Evolutionary conservation across 352 stramenopile genomes (phyloP).

Genomic region (Globisporangium spiculum): DNA sequence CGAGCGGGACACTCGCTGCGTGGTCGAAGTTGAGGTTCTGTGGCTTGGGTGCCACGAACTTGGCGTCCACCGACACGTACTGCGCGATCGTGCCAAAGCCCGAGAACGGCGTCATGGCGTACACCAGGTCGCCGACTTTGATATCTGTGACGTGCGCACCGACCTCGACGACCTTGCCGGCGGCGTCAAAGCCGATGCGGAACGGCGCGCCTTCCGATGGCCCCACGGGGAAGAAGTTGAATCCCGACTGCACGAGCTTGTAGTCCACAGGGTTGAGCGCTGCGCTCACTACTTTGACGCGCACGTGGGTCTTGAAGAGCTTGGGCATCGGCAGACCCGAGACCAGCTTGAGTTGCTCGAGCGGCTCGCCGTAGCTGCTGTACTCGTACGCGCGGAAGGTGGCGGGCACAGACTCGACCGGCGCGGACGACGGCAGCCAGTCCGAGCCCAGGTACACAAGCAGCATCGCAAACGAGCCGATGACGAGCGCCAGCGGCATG

Average conservation of each 20-base stretch:
- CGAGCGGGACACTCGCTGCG: no score
- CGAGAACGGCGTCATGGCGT: no score
- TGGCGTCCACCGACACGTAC: no score
- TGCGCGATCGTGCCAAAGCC: no score
- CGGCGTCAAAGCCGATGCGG: slow-evolving; percentile 23
- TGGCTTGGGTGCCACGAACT: no score
- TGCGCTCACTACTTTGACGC: slow-evolving; percentile 33
- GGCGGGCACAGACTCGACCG: not conserved
- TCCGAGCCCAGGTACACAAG: slow-evolving; percentile 11
- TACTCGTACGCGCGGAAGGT: slow-evolving; percentile 6
- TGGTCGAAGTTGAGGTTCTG: no score
- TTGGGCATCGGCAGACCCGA: not conserved
- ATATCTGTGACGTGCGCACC: no score
- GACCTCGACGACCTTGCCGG: no score
- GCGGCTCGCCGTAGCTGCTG: not conserved
- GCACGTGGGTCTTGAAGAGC: slow-evolving; percentile 17
- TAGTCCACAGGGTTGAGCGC: slow-evolving; percentile 34
- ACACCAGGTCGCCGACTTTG: no score
- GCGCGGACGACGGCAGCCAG: slow-evolving; percentile 1
- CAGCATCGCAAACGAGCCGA: slow-evolving; percentile 37
- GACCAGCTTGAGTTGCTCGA: not conserved
- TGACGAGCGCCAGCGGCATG: slow-evolving; percentile 24
- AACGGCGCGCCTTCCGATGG: slow-evolving; percentile 28
- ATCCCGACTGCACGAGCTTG: slow-evolving; percentile 18
- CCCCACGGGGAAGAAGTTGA: slow-evolving; percentile 15